phyloP scores from a whole-genome alignment of 2,329 filamentous ascomycete genomes.

The Elsinoe perseae region DNA sequence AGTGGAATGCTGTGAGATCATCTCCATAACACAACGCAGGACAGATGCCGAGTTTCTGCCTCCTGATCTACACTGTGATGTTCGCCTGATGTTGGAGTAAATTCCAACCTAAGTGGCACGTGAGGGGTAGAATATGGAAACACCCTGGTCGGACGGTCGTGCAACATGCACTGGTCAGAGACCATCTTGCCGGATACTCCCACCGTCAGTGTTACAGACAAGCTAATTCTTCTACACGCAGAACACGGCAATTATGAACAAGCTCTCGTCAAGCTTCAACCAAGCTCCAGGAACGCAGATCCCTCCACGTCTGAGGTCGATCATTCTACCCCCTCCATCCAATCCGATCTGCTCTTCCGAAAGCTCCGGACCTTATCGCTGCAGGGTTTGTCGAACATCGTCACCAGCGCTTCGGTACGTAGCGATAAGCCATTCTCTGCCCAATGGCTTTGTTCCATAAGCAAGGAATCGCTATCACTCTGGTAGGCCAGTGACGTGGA shows the following conservation, averaged over 20 bases:
- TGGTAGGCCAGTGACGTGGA: neutral
- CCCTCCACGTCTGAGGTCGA: neutral
- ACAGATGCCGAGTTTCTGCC: too few relatives aligned
- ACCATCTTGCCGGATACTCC: too few relatives aligned
- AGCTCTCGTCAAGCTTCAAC: conserved; percentile 6
- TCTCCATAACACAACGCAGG: too few relatives aligned
- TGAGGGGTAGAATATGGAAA: too few relatives aligned
- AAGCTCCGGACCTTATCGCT: neutral
- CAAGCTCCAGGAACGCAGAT: neutral
- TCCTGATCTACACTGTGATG: too few relatives aligned
- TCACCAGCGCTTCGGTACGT: neutral
- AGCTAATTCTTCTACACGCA: too few relatives aligned
- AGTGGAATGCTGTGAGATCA: too few relatives aligned
- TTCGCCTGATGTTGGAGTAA: too few relatives aligned
- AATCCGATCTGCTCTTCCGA: neutral
- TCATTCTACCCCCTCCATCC: neutral
- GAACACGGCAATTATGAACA: neutral
- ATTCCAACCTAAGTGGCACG: too few relatives aligned
- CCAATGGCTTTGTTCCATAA: neutral
- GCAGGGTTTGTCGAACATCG: neutral
- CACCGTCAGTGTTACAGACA: too few relatives aligned
- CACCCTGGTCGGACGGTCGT: too few relatives aligned
- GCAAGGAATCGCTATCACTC: neutral
- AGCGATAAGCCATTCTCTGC: neutral
- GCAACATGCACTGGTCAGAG: too few relatives aligned